Evolutionary conservation across 2,329 filamentous ascomycete species (phyloP), one percentile per base, ranked within the genome.

Genomic region (Rhynchosporium secalis): DNA sequence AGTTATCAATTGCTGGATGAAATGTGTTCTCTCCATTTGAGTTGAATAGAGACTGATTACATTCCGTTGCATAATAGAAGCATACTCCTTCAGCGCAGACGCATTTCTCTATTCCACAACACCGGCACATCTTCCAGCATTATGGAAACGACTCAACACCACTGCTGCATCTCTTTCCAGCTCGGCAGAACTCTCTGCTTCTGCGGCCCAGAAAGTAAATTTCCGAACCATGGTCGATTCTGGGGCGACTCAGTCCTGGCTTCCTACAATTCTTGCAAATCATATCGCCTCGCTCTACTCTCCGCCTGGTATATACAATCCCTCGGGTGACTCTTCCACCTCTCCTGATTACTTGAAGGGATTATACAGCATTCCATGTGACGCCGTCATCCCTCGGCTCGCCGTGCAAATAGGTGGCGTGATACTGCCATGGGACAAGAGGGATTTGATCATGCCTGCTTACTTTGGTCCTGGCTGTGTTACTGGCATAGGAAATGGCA

Each of bases 401-500:
- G 63, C 64, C 3, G 41, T 68, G 41, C 51, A 65, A 45, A 69
- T 69, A 12, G 58, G 52, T 8, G 66, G 63, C 9, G 58, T 64
- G 4, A 36, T 59, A 3, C 58, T 69, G 33, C 43, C 48, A 1
- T 29, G 64, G 33, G 62, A 68, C 49, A 46, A 57, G 3, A 57
- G 31, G 31, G 66, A 68, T 62, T 64, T 69, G 65, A 62, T 67
- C 38, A 41, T 62, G 5, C 60, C 63, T 56, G 58, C 60, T 4
- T 48, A 38, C 2, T 52, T 52, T 7, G 48, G 12, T 1, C 58
- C 59, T 8, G 46, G 36, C 1, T 68, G 65, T 40, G 54, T 59
- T 1, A 58, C 47, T 12, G 59, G 56, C 13, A 40, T 63, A 15
- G 56, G 28, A 28, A 48, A 62, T 56, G 52, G 62, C 78, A 80